A percentile compares a stretch with the other conserved stretches of the same genome.
phyloP scores from a whole-genome alignment of 805 yeast species.

The Candida railenensis region DNA sequence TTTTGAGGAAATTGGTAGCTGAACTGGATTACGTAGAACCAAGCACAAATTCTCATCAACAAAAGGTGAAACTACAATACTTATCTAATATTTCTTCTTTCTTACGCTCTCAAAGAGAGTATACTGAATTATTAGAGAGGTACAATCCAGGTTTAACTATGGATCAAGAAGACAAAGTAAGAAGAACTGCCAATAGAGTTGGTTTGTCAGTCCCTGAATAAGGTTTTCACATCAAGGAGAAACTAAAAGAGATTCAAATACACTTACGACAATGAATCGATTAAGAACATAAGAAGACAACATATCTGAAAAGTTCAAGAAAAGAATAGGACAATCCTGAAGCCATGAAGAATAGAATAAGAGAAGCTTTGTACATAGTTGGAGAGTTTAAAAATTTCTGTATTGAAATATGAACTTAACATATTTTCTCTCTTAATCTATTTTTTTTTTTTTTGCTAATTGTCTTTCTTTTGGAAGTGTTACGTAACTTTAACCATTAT shows the following conservation, averaged over 20 bases:
- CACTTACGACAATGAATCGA: too few species aligned
- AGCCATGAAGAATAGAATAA: too few species aligned
- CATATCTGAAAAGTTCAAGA: not conserved
- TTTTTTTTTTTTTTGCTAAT: slow-evolving; percentile 2
- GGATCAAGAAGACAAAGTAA: slow-evolving; percentile 75
- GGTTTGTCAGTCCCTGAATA: slow-evolving; percentile 57
- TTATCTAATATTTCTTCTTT: slow-evolving; percentile 61
- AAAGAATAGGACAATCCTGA: too few species aligned
- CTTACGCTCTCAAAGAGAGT: slow-evolving; percentile 70
- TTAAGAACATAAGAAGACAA: slow-evolving; percentile 1
- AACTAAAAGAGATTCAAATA: too few species aligned
- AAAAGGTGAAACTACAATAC: slow-evolving; percentile 31
- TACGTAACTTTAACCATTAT: too few species aligned
- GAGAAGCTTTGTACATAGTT: too few species aligned
- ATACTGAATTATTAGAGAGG: slow-evolving; percentile 75
- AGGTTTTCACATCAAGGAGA: not conserved
- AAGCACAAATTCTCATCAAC: not conserved
- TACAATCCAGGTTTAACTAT: slow-evolving; percentile 83
- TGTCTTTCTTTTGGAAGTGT: not conserved
- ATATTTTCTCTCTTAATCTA: not conserved
- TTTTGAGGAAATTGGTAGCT: slow-evolving; percentile 22
- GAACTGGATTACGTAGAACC: slow-evolving; percentile 10
- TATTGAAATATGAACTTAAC: too few species aligned
- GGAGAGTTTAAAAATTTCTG: too few species aligned
- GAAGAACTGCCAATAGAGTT: slow-evolving; percentile 82